Base-by-base conservation (phyloP, 148 eudicot species). In the Oxyria digyna region DNA sequence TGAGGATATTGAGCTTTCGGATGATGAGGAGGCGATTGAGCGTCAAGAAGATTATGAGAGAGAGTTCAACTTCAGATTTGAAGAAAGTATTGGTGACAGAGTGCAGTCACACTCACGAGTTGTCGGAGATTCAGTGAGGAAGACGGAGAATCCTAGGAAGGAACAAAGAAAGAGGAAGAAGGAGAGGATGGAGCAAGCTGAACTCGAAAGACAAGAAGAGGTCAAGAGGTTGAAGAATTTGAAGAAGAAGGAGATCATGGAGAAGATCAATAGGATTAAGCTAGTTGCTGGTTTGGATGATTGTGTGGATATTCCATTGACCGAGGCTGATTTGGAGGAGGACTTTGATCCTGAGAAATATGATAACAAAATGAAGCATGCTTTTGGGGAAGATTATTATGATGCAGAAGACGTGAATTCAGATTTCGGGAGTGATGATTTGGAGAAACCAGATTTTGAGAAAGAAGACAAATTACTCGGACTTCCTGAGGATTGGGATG, bases 381-480 rank as follows among this genome's bases (percentile, higher is more conserved):
- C 87, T 3, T 93, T 87, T 75, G 83, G 81, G 68, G 83, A 89
- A 42, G 75, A 57, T 0, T 94, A 90, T 71, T 94, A 94, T 74
- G 81, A 76, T 4, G 89, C 87, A 6, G 84, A 88, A 52, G 98
- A 93, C 80, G 88, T 33, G 54, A 90, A 90, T 70, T 91, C 92
- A 9, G 79, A 63, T 63, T 91, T 94, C 76, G 46, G 40, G 4
- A 87, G 71, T 72, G 89, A 78, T 72, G 89, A 78, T 21, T 42
- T 78, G 38, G 86, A 85, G 74, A 94, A 94, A 70, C 99, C 99
- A 0, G 85, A 94, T 81, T 93, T 93, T 70, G 86, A 80, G 31
- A 84, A 86, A 68, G 98, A 93, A 73, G 95, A 93, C 71, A 87
- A 91, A 75, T 82, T 91, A 72, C 96, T 91, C 65, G 99, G 99